Evolutionary conservation across 495 filamentous ascomycete genomes (phyloP).

Genomic region (Penicillium paradoxum): DNA sequence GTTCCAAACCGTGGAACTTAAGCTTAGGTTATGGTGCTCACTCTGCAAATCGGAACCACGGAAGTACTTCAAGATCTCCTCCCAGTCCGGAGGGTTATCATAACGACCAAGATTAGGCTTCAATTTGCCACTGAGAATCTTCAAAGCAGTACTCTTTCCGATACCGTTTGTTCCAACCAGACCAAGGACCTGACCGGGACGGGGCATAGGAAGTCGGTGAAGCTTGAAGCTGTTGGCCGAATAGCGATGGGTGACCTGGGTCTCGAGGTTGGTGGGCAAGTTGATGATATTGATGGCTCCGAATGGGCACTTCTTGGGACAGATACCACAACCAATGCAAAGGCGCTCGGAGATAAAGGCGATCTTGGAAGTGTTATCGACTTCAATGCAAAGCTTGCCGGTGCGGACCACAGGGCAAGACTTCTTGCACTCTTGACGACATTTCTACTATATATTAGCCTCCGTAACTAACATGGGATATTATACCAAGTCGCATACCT

Average conservation of each 20-base stretch:
- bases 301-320: constrained; percentile 98
- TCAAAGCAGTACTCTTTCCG: constrained; percentile 96
- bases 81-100: constrained; percentile 97
- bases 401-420: constrained; percentile 96
- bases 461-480: neutral
- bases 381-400: constrained; percentile 96
- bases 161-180: constrained; percentile 99
- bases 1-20: neutral
- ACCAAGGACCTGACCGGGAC: constrained; percentile 94
- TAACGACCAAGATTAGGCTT: constrained; percentile 95
- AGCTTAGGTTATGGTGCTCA: constrained; percentile 33
- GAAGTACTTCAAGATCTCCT: constrained; percentile 97
- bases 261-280: constrained; percentile 96
- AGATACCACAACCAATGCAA: constrained; percentile 98
- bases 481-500: constrained; percentile 50
- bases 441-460: constrained; percentile 57
- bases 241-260: constrained; percentile 95
- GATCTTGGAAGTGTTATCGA: constrained; percentile 82
- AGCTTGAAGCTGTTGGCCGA: constrained; percentile 99
- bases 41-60: constrained; percentile 95
- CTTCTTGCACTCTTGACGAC: constrained; percentile 98
- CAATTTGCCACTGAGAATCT: constrained; percentile 95
- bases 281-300: constrained; percentile 99
- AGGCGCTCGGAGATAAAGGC: constrained; percentile 95
- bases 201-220: constrained; percentile 89